phyloP scores from a whole-genome alignment of 2,329 filamentous ascomycete species.

The Epicoccum sorghinum region DNA sequence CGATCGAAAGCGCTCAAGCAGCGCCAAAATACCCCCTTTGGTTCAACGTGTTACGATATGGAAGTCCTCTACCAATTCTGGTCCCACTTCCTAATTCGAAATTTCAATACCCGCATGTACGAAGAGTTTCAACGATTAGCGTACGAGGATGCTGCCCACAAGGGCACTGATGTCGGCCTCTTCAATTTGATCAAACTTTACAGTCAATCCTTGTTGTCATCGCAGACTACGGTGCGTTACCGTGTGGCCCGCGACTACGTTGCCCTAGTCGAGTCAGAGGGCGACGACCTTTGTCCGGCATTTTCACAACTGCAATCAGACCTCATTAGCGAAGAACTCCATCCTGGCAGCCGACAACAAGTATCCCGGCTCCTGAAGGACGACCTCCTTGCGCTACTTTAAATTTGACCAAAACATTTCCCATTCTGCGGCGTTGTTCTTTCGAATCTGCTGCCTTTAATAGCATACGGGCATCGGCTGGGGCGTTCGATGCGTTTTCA shows the following conservation, averaged over 20 bases:
- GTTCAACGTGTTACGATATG: slow-evolving; percentile 62
- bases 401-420: slow-evolving; percentile 38
- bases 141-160: slow-evolving; percentile 65
- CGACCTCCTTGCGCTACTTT: slow-evolving; percentile 59
- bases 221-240: slow-evolving; percentile 57
- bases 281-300: slow-evolving; percentile 50
- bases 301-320: slow-evolving; percentile 60
- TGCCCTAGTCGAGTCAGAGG: slow-evolving; percentile 59
- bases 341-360: slow-evolving; percentile 63
- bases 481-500: slow-evolving; percentile 31
- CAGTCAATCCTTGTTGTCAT: slow-evolving; percentile 60
- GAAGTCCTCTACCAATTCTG: slow-evolving; percentile 75
- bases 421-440: slow-evolving; percentile 17
- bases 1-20: slow-evolving; percentile 58
- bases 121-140: slow-evolving; percentile 73
- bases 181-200: slow-evolving; percentile 71
- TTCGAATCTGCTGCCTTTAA: slow-evolving; percentile 31
- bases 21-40: slow-evolving; percentile 52
- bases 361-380: slow-evolving; percentile 59
- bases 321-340: slow-evolving; percentile 61
- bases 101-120: slow-evolving; percentile 79
- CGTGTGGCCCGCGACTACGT: slow-evolving; percentile 62
- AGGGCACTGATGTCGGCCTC: slow-evolving; percentile 62
- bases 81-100: slow-evolving; percentile 72
- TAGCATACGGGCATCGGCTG: slow-evolving; percentile 21